A percentile compares a stretch with the other conserved stretches of the same genome.
Conservation (phyloP, 75 land plant species). For the Larix kaempferi region DNA sequence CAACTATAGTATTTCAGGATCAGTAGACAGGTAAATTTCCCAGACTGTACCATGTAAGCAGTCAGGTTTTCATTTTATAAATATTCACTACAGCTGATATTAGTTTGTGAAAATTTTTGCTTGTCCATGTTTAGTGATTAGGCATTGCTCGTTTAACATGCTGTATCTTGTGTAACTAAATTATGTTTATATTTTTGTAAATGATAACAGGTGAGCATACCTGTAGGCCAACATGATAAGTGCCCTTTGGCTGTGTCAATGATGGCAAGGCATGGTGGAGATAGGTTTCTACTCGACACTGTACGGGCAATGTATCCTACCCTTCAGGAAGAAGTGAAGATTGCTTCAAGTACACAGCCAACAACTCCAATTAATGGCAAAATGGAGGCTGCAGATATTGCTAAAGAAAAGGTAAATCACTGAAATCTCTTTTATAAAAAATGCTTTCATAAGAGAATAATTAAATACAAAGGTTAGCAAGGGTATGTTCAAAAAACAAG, state of each 20-base stretch:
- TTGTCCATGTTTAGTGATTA: not conserved
- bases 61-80: not conserved
- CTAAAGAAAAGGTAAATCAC: slow-evolving; percentile 67
- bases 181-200: not conserved
- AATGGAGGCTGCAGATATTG: slow-evolving; percentile 62
- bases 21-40: not conserved
- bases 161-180: not conserved
- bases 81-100: not conserved
- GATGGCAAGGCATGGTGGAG: slow-evolving; percentile 81
- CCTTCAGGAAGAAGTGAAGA: slow-evolving; percentile 61
- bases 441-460: not conserved
- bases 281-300: slow-evolving; percentile 68
- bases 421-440: not conserved
- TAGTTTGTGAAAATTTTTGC: not conserved
- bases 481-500: no score
- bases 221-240: slow-evolving; percentile 64
- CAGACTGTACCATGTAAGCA: not conserved
- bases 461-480: not conserved
- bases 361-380: slow-evolving; percentile 17
- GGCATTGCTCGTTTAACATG: not conserved
- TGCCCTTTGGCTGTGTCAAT: slow-evolving; percentile 81
- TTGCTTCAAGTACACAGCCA: slow-evolving; percentile 21
- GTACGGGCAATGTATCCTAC: slow-evolving; percentile 40
- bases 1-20: not conserved
- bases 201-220: slow-evolving; percentile 61